These are phyloP conservation scores for Microsporum ferrugineum DNA, from an alignment of 2,329 filamentous ascomycete genomes.

Conservation along the genomic window DNA sequence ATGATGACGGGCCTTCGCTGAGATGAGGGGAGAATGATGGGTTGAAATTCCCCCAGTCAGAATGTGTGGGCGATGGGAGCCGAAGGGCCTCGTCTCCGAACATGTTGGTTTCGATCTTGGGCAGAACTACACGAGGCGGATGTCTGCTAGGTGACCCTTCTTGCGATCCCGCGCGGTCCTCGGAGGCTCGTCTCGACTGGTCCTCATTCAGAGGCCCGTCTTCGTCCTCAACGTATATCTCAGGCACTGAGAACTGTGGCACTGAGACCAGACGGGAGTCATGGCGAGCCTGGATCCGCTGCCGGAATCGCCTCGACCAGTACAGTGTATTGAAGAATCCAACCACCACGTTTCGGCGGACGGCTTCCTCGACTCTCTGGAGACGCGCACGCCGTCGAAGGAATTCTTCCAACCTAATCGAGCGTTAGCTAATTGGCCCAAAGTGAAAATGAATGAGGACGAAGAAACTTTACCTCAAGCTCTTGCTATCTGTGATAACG, in stretches of 20 bases:
- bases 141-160: constrained; percentile 15
- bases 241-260: constrained; percentile 71
- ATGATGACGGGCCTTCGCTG: background rate
- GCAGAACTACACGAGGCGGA: constrained; percentile 47
- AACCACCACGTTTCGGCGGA: constrained; percentile 76
- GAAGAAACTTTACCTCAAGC: constrained; percentile 53
- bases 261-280: constrained; percentile 64
- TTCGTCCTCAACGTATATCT: constrained; percentile 80
- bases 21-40: constrained; percentile 28
- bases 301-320: constrained; percentile 73
- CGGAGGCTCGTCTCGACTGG: background rate
- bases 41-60: constrained; percentile 46
- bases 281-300: constrained; percentile 59
- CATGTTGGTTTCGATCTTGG: constrained; percentile 37
- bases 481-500: constrained; percentile 96
- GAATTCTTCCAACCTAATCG: constrained; percentile 73
- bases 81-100: constrained; percentile 27
- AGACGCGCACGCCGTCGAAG: constrained; percentile 77
- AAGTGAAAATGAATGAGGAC: constrained; percentile 14
- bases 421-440: background rate
- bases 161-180: background rate
- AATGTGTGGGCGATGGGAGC: constrained; percentile 29
- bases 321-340: constrained; percentile 93
- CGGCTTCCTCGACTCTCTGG: constrained; percentile 88
- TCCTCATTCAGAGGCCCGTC: constrained; percentile 29